Percentiles rank a stretch among this genome's conserved stretches.
Conservation (phyloP, 768 basidiomycete species). For the Filobasidium floriforme region DNA sequence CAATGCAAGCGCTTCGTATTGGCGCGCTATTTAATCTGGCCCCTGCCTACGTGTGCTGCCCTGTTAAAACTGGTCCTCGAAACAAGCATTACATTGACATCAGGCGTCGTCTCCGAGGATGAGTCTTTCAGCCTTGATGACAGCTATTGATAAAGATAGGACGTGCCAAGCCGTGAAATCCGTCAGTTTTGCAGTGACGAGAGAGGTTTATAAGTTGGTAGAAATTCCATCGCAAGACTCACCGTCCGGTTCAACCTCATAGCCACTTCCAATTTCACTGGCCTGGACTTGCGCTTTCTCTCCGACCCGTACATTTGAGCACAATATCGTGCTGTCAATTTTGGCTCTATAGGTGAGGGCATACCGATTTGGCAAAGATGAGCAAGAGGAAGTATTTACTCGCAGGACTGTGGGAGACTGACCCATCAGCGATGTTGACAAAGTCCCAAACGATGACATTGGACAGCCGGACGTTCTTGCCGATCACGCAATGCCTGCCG, state of each 20-base stretch:
- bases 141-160: neutral
- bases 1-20: constrained; percentile 45
- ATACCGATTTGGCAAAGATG: neutral
- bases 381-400: no score
- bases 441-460: constrained; percentile 83
- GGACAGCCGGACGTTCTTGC: constrained; percentile 71
- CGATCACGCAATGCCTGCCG: constrained; percentile 75
- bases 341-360: constrained; percentile 31
- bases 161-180: neutral
- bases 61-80: no score
- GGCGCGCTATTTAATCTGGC: constrained; percentile 15
- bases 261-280: constrained; percentile 46
- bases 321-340: constrained; percentile 44
- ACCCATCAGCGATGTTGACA: constrained; percentile 73
- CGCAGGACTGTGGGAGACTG: neutral
- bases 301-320: constrained; percentile 42
- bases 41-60: neutral
- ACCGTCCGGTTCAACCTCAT: constrained; percentile 40
- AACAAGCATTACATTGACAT: neutral
- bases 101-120: constrained; percentile 17
- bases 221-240: constrained; percentile 17
- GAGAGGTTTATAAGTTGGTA: no score
- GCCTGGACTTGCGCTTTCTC: constrained; percentile 44
- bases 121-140: constrained; percentile 15
- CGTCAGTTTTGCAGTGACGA: no score